Base-by-base conservation (phyloP, 257 asterid species). In the Sherardia arvensis region DNA sequence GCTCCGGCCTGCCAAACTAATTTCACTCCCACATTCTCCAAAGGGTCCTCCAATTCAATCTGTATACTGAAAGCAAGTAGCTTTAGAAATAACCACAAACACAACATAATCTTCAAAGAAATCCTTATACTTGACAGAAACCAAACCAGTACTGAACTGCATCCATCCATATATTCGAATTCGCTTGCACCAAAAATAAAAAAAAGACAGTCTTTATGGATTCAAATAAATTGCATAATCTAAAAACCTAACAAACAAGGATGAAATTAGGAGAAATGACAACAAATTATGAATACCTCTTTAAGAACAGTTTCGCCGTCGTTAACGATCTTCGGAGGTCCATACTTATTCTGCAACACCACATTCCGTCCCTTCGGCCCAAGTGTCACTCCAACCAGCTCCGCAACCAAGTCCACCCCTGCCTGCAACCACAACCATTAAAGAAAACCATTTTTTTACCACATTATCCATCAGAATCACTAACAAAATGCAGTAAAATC, bases 321-420 rank as follows among this genome's bases (percentile, higher is more conserved):
- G 64, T 85, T 90, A 67, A 90, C 90, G 79, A 90, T 90, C 80
- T 85, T 90, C 59, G 97, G 97, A 81, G 97, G 90, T 70, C 95
- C 95, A 80, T 87, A 87, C 68, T 90, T 87, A 83, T 85, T 87
- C 78, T 84, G 90, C 86, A 90, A 70, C 68, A 90, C 95, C 72
- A 90, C 95, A 79, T 90, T 90, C 69, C 97, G 82, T 69, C 95
- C 97, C 78, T 85, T 90, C 34, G 97, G 97, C 25, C 97, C 97
- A 74, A 90, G 21, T 12, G 97, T 90, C 64, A 87, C 90, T 59
- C 95, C 97, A 73, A 90, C 85, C 36, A 90, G 68, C 73, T 90
- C 90, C 48, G 95, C 95, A 71, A 87, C 94, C 79, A 80, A 77
- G 65, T 81, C 73, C 34, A 80, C 95, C 66, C 97, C 97, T 69